Evolutionary conservation across 2,329 filamentous ascomycete genomes (phyloP), one percentile per base, ranked within the genome.

Genomic region (Diaporthe sp.): DNA sequence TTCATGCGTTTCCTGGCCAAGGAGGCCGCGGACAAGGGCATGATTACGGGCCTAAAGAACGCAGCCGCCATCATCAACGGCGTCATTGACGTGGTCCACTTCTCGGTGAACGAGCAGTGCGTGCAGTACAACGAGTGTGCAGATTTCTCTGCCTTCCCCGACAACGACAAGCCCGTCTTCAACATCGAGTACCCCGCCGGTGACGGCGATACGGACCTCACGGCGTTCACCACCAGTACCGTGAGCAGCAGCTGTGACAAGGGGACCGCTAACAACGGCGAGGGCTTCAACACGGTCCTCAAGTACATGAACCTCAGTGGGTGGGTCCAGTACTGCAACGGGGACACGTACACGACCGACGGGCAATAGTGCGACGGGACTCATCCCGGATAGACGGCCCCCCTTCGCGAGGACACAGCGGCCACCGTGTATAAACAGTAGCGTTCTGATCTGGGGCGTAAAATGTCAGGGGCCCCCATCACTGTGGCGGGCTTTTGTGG

Each of bases 21-120:
- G 17, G 85, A 89, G 78, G 88, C 92, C 3, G 83, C 85, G 53
- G 80, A 82, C 10, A 85, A 87, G 61, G 89, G 89, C 75, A 83
- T 94, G 80, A 87, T 90, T 0, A 86, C 91, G 13, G 93, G 93
- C 0, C 85, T 94, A 72, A 94, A 94, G 83, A 94, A 94, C 79
- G 91, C 90, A 1, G 89, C 85, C 17, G 85, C 84, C 56, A 91
- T 94, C 76, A 89, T 94, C 72, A 73, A 78, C 1, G 77, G 83
- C 3, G 83, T 88, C 8, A 74, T 87, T 8, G 81, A 84, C 39
- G 81, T 87, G 7, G 88, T 93, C 70, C 86, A 93, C 78, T 94
- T 92, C 82, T 88, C 86, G 9, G 92, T 94, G n/a, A 90, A 91
- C 78, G 90, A 92, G 81, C 86, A 91, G 78, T 92, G 90, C 77